These are phyloP conservation scores for Colletotrichum liriopes DNA, from an alignment of 2,329 filamentous ascomycete genomes.

Conservation along the genomic window DNA sequence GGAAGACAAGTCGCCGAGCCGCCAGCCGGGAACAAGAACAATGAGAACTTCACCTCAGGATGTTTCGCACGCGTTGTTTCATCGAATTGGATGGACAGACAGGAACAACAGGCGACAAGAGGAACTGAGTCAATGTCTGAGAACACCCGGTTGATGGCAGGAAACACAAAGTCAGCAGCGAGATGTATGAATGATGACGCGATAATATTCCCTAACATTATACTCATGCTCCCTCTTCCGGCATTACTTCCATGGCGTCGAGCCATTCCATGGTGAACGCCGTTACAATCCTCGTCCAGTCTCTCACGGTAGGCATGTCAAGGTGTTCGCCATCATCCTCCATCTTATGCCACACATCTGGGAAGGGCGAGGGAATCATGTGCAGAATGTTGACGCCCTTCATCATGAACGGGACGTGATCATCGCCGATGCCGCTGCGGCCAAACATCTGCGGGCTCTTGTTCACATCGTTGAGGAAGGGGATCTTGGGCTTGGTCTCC, in stretches of 20 bases:
- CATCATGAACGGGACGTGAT: conserved; percentile 83
- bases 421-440: conserved; percentile 71
- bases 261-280: conserved; percentile 87
- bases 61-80: no score
- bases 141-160: neutral
- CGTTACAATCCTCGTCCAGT: conserved; percentile 82
- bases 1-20: no score
- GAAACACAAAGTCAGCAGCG: neutral
- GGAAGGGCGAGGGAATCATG: conserved; percentile 81
- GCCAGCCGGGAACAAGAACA: no score
- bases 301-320: conserved; percentile 79
- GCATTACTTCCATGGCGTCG: conserved; percentile 70
- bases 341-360: conserved; percentile 80
- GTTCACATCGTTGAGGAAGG: conserved; percentile 71
- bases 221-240: conserved; percentile 37
- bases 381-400: conserved; percentile 84
- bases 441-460: conserved; percentile 59
- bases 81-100: neutral
- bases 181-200: neutral
- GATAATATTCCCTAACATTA: neutral
- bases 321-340: conserved; percentile 82
- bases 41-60: no score
- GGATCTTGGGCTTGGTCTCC: conserved; percentile 51
- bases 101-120: neutral
- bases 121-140: neutral